Evolutionary conservation across 441 rosid species (phyloP), one percentile per base, ranked within the genome.

Genomic region (Rhodomyrtus psidioides): DNA sequence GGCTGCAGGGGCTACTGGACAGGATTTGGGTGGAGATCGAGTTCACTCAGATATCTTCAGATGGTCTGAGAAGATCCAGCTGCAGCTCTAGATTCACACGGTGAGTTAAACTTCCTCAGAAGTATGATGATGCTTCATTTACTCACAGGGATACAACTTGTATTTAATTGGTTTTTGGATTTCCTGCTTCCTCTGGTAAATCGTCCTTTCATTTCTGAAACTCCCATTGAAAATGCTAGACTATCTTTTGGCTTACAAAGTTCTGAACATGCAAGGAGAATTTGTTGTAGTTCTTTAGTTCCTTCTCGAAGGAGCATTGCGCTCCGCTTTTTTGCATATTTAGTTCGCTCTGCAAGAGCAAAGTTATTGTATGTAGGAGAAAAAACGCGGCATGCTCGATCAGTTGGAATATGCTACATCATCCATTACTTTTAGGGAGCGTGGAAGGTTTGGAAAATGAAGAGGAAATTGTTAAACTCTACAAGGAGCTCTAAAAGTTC

Each of bases 1-100:
- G 30, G 99, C 99, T 26, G 91, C 98, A 1, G 99, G 99, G 42
- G 97, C 93, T 27, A 91, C 93, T 0, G 99, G 99, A 62, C 92
- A 92, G 27, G 96, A 94, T 42, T 58, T 96, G 88, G 98, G 98
- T 53, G 96, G 94, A 12, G 98, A 98, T 91, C 96, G 88, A 89
- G 97, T 95, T 74, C 85, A 93, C 90, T 96, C 98, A 1, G 93
- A 93, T 84, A 95, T 98, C 91, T 93, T 93, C 82, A 91, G 93
- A 90, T 95, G 98, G 98, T 94, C 99, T 0, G 94, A 95, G 84
- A 95, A 91, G 91, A 94, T 95, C 88, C 88, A 94, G 83, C 89
- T 97, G 87, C 90, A 85, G 58, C 94, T 96, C 85, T 97, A 91
- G 91, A 74, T 27, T 34, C 53, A 51, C 42, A 12, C 16, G 81